Percentiles rank a stretch among this genome's conserved stretches.
phyloP scores from a whole-genome alignment of 2,329 filamentous ascomycete genomes.

The Aspergillus cejpii region DNA sequence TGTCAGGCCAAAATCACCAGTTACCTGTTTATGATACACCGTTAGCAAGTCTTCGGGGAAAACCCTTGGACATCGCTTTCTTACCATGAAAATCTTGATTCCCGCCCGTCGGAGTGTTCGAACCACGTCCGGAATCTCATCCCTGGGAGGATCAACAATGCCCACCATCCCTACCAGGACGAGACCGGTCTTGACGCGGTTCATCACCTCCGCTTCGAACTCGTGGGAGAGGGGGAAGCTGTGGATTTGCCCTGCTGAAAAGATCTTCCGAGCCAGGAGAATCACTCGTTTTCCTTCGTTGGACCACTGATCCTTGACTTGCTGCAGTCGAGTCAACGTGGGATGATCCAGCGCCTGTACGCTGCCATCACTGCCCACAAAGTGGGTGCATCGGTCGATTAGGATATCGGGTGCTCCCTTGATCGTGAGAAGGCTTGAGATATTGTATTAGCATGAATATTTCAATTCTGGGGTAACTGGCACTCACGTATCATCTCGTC shows the following conservation, averaged over 20 bases:
- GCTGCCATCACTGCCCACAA: conserved; percentile 52
- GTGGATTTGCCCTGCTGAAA: conserved; percentile 40
- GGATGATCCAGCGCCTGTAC: conserved; percentile 45
- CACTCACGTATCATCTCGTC: conserved; percentile 4
- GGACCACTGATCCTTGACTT: conserved; percentile 62
- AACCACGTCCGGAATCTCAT: conserved; percentile 54
- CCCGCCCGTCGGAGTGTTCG: conserved; percentile 61
- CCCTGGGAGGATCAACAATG: conserved; percentile 54
- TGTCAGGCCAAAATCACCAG: conserved; percentile 69
- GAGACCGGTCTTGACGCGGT: conserved; percentile 46
- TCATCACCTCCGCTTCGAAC: conserved; percentile 54
- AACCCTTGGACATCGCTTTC: conserved; percentile 1
- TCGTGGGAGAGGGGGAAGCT: conserved; percentile 42
- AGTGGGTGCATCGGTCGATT: conserved; percentile 55
- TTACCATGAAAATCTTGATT: conserved; percentile 69
- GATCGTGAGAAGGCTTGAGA: conserved; percentile 56
- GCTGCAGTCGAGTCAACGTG: conserved; percentile 46
- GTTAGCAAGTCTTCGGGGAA: neutral
- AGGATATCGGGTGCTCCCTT: conserved; percentile 74
- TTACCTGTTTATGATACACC: conserved; percentile 45
- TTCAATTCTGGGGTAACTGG: neutral
- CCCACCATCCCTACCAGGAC: conserved; percentile 52
- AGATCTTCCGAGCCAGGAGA: conserved; percentile 56
- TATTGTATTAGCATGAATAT: neutral
- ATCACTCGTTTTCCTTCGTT: conserved; percentile 62